Conservation (phyloP, 495 filamentous ascomycete genomes). For the Symbiotaphrina buchneri region DNA sequence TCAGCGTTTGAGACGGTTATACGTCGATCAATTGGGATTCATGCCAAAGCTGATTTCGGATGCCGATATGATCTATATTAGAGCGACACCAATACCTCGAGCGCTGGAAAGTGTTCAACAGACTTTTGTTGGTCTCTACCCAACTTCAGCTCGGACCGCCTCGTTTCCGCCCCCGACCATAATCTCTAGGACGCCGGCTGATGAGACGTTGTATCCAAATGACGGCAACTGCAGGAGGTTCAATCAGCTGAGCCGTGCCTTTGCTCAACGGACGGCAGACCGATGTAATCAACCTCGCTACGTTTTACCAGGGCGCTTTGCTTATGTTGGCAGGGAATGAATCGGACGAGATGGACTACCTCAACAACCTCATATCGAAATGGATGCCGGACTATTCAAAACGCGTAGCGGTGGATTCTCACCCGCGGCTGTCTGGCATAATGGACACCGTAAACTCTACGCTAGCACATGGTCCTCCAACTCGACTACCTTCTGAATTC, state of each 20-base stretch:
- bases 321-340: constrained; percentile 33
- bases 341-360: constrained; percentile 60
- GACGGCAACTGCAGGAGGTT: constrained; percentile 70
- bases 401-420: constrained; percentile 58
- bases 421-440: constrained; percentile 68
- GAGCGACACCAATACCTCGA: constrained; percentile 64
- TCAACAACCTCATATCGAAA: constrained; percentile 53
- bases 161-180: constrained; percentile 52
- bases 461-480: constrained; percentile 61
- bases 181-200: constrained; percentile 41
- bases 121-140: constrained; percentile 77
- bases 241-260: constrained; percentile 52
- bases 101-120: constrained; percentile 81
- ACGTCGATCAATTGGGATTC: constrained; percentile 73
- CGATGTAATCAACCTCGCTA: constrained; percentile 30
- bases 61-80: constrained; percentile 58
- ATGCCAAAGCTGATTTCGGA: constrained; percentile 45
- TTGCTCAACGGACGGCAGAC: constrained; percentile 59
- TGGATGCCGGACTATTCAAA: constrained; percentile 56
- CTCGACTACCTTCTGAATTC: constrained; percentile 60
- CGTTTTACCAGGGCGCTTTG: neutral
- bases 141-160: constrained; percentile 35
- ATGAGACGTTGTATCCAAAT: constrained; percentile 89
- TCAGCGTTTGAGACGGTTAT: constrained; percentile 54
- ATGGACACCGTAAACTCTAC: constrained; percentile 88